Evolutionary conservation across 2,329 filamentous ascomycete genomes (phyloP), one percentile per base, ranked within the genome.

Genomic region (Apiospora pterosperma): DNA sequence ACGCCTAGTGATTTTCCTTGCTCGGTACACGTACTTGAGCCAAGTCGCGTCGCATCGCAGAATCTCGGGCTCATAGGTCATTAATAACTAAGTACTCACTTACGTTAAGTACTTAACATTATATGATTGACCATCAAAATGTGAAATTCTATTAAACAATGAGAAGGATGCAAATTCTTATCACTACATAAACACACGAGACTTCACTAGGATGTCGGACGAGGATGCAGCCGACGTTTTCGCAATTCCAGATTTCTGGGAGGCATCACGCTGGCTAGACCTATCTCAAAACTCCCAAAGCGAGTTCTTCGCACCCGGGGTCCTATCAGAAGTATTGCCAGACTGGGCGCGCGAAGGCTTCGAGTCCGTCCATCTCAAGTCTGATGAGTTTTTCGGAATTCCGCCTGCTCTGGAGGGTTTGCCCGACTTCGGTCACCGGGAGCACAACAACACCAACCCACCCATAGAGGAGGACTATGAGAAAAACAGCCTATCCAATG

Each of bases 201-300:
- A 34, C n/a, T 28, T 23, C 12, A 64, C 21, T 34, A 69, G 67
- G 23, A 82, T 80, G 78, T 74, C 76, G 66, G 75, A 81, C 62
- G 76, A 81, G 66, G 78, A 82, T 44, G 72, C 77, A 63, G 80
- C 84, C 59, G 77, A 89, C 72, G 82, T 89, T 36, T 92, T 92
- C 72, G 83, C 84, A 42, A 86, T 88, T 58, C 86, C 87, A 42
- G 82, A 89, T 71, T 83, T 91, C 66, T 87, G 84, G 83, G 80
- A 79, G 63, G 77, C 82, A 31, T 87, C 88, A 2, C 80, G 77
- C 69, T 83, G 84, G 75, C 76, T 85, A 41, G 75, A 80, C 8
- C 67, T 76, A 25, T 69, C 71, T 11, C 64, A 67, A 59, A 66
- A 70, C 21, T 41, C 67, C 31, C 63, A 72, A 52, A 71, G 70